Conservation (phyloP, 352 stramenopile species). For the Phytopythium aichiense region DNA sequence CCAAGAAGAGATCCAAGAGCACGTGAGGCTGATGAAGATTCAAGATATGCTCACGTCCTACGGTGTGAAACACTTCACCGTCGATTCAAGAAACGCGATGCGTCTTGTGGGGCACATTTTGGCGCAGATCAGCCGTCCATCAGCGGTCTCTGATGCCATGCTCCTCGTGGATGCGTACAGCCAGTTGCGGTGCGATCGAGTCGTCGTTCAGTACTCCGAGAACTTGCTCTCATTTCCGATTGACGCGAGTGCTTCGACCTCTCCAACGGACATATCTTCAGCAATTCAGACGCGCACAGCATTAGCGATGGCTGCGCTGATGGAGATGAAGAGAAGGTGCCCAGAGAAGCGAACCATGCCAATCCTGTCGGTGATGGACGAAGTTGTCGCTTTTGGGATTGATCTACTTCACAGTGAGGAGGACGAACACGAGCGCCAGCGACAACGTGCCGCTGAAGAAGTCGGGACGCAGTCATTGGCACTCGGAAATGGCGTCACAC, state of each 20-base stretch:
- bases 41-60: conserved; percentile 72
- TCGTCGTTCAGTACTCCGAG: conserved; percentile 53
- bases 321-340: conserved; percentile 35
- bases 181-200: conserved; percentile 43
- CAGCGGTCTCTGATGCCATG: conserved; percentile 52
- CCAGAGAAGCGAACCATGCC: conserved; percentile 20
- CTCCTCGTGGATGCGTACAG: conserved; percentile 60
- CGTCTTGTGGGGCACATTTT: conserved; percentile 58
- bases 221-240: conserved; percentile 41
- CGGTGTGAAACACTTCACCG: conserved; percentile 47
- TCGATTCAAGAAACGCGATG: conserved; percentile 41
- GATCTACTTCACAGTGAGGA: conserved; percentile 41
- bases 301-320: conserved; percentile 28
- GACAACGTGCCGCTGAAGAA: not conserved
- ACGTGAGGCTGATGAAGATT: conserved; percentile 69
- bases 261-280: not conserved
- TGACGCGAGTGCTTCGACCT: not conserved
- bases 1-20: conserved; percentile 52
- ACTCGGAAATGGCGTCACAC: not conserved
- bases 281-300: conserved; percentile 12
- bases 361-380: conserved; percentile 42
- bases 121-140: conserved; percentile 35
- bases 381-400: conserved; percentile 45
- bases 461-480: not conserved
- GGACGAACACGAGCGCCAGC: conserved; percentile 7